These are phyloP conservation scores for Pyrenophora tritici-repentis DNA, from an alignment of 2,329 filamentous ascomycete genomes.

Conservation along the genomic window DNA sequence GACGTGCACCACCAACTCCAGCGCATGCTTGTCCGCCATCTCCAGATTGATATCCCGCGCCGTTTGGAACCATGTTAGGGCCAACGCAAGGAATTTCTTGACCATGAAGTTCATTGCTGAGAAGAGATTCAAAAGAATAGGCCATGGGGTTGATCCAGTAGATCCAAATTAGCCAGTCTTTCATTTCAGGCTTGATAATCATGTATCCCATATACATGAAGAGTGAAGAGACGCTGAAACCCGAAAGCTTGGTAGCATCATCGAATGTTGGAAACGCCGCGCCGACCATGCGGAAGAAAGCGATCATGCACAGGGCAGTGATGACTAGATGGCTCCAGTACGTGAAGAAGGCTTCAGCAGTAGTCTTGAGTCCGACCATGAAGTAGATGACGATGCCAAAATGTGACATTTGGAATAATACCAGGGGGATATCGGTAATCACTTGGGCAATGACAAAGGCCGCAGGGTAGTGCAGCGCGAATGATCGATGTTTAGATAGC, in stretches of 20 bases:
- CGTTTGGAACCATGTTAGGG: constrained; percentile 55
- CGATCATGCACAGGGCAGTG: constrained; percentile 63
- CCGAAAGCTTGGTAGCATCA: constrained; percentile 58
- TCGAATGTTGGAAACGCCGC: constrained; percentile 66
- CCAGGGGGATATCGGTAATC: constrained; percentile 59
- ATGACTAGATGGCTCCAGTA: constrained; percentile 70
- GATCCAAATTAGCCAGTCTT: constrained; percentile 79
- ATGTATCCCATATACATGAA: constrained; percentile 62
- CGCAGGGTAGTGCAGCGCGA: constrained; percentile 83
- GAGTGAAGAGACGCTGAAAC: constrained; percentile 60
- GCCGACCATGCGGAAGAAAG: constrained; percentile 77
- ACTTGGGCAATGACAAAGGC: constrained; percentile 74
- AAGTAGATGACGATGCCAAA: constrained; percentile 75
- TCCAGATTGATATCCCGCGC: constrained; percentile 51
- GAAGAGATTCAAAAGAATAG: constrained; percentile 76
- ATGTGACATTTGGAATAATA: constrained; percentile 61
- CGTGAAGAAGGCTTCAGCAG: constrained; percentile 77
- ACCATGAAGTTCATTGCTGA: constrained; percentile 76
- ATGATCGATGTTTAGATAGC: constrained; percentile 81
- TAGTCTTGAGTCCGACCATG: constrained; percentile 74
- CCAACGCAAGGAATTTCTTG: constrained; percentile 61
- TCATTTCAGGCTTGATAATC: constrained; percentile 63
- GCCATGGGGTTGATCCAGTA: constrained; percentile 77
- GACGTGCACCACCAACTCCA: constrained; percentile 60
- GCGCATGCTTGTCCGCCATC: constrained; percentile 58